These are phyloP conservation scores for Chloromonas sp. DNA, from an alignment of 163 green algal genomes.

Conservation along the genomic window DNA sequence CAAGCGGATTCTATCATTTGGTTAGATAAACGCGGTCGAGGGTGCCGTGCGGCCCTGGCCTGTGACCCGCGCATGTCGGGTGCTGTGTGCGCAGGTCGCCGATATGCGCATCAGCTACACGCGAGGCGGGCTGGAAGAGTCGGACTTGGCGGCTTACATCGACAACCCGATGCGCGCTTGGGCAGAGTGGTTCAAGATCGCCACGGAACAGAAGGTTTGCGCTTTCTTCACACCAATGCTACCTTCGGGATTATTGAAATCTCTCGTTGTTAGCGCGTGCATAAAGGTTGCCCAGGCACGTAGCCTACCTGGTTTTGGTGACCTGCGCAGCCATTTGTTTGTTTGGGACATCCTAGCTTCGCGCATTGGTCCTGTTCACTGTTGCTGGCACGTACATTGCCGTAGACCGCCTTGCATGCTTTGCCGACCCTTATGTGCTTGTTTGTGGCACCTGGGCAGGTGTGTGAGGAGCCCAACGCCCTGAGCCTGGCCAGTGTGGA, in stretches of 20 bases:
- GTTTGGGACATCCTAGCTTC: neutral
- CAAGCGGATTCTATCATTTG: too few relatives aligned
- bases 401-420: too few relatives aligned
- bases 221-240: neutral
- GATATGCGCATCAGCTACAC: slow-evolving; percentile 65
- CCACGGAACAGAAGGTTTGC: slow-evolving; percentile 38
- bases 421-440: too few relatives aligned
- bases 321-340: neutral
- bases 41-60: too few relatives aligned
- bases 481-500: slow-evolving; percentile 67
- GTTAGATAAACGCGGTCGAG: too few relatives aligned
- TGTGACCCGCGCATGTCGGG: neutral
- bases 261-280: too few relatives aligned
- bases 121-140: slow-evolving; percentile 38
- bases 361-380: too few relatives aligned
- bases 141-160: slow-evolving; percentile 14
- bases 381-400: too few relatives aligned
- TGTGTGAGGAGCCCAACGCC: slow-evolving; percentile 73
- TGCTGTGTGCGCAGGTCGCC: slow-evolving; percentile 24
- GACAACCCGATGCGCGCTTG: slow-evolving; percentile 69
- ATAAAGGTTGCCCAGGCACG: neutral
- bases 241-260: too few relatives aligned
- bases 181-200: slow-evolving; percentile 71
- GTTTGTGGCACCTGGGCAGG: slow-evolving; percentile 5
- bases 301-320: neutral